These are phyloP conservation scores for Collybia nuda DNA, from an alignment of 768 basidiomycete species.

Conservation along the genomic window DNA sequence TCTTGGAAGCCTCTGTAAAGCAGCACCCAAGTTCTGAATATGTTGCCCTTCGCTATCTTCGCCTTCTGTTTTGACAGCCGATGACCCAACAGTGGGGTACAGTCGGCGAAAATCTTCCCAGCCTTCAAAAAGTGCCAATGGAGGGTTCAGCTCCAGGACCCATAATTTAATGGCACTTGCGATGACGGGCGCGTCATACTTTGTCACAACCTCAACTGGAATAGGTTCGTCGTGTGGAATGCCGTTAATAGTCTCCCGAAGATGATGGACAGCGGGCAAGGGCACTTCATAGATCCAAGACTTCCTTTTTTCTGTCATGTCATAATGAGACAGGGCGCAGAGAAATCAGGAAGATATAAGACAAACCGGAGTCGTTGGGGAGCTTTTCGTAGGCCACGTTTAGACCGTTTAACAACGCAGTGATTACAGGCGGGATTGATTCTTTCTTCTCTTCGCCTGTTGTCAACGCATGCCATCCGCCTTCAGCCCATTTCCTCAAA, in stretches of 20 bases:
- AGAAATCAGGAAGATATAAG: background rate
- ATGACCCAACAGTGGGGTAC: slow-evolving; percentile 75
- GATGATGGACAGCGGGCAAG: slow-evolving; percentile 76
- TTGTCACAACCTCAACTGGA: slow-evolving; percentile 47
- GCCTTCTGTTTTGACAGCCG: slow-evolving; percentile 47
- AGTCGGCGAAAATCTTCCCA: slow-evolving; percentile 90
- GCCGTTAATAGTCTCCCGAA: slow-evolving; percentile 82
- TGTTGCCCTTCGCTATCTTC: slow-evolving; percentile 56
- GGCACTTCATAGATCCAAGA: slow-evolving; percentile 96
- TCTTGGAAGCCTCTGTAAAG: slow-evolving; percentile 71
- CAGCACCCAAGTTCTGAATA: slow-evolving; percentile 57
- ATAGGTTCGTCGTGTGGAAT: slow-evolving; percentile 60
- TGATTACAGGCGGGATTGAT: slow-evolving; percentile 71
- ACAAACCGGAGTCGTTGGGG: slow-evolving; percentile 63
- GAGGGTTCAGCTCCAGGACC: slow-evolving; percentile 89
- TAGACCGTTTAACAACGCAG: slow-evolving; percentile 62
- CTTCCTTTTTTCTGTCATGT: slow-evolving; percentile 70
- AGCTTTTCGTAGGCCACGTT: slow-evolving; percentile 61
- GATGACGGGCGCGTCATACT: slow-evolving; percentile 84
- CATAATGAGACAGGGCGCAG: background rate
- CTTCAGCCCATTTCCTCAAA: slow-evolving; percentile 87
- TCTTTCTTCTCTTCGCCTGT: slow-evolving; percentile 61
- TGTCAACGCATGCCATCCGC: slow-evolving; percentile 63
- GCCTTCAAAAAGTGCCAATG: slow-evolving; percentile 80
- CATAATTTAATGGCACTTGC: slow-evolving; percentile 87